Conservation (phyloP, 129 eudicot species). For the Ambrosia trifida region DNA sequence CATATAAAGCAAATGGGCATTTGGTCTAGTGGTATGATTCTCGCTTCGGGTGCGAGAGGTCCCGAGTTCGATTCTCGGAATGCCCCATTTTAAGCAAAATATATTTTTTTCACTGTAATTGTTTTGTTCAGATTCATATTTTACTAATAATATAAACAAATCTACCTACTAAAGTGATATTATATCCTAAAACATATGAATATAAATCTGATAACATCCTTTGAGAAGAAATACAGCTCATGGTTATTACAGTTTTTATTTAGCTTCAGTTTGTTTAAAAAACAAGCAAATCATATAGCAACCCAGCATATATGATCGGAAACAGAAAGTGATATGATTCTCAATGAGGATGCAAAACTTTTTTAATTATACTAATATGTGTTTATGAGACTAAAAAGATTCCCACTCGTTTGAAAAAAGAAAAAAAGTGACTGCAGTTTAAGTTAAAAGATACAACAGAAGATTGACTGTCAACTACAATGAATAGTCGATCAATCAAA, state of each 20-base stretch:
- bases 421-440: neutral
- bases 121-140: neutral
- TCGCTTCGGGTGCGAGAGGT: conserved; percentile 90
- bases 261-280: neutral
- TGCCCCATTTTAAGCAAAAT: conserved; percentile 45
- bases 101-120: neutral
- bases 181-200: conserved; percentile 15
- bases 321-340: neutral
- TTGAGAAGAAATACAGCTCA: neutral
- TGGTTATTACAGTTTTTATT: neutral
- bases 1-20: conserved; percentile 40
- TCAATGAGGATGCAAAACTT: neutral
- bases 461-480: neutral
- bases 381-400: neutral
- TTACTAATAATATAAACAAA: neutral
- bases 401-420: neutral
- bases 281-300: conserved; percentile 4
- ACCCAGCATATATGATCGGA: conserved; percentile 9
- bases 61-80: conserved; percentile 89
- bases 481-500: neutral
- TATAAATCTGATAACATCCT: conserved; percentile 4
- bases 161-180: conserved; percentile 10
- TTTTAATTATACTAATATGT: neutral
- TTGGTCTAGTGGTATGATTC: conserved; percentile 94
- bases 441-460: neutral